Evolutionary conservation across 352 stramenopile genomes (phyloP).

Genomic region (Thraustotheca clavata): DNA sequence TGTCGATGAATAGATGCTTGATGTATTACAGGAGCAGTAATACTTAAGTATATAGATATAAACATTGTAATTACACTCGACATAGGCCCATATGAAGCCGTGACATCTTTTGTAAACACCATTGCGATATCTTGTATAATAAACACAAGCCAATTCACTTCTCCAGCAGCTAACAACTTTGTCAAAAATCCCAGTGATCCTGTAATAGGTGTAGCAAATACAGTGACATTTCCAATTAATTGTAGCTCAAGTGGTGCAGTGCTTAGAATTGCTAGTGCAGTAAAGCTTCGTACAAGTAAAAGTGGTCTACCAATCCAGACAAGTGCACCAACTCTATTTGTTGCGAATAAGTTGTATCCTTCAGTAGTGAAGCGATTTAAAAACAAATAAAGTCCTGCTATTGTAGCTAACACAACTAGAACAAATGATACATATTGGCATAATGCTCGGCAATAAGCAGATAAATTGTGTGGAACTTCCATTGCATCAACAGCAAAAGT

Average conservation of each 20-base stretch:
- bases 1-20: not conserved
- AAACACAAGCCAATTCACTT: too few species aligned
- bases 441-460: not conserved
- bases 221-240: too few species aligned
- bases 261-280: not conserved
- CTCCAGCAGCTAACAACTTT: too few species aligned
- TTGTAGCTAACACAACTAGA: not conserved
- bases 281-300: not conserved
- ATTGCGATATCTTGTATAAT: too few species aligned
- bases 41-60: not conserved
- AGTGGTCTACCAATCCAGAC: conserved; percentile 12
- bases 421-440: conserved; percentile 1
- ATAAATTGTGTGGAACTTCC: not conserved
- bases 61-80: not conserved
- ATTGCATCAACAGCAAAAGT: not conserved
- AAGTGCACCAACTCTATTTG: conserved; percentile 9
- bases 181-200: too few species aligned
- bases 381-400: not conserved
- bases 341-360: not conserved
- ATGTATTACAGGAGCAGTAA: not conserved
- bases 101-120: too few species aligned
- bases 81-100: not conserved
- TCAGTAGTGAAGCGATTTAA: not conserved
- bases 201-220: too few species aligned
- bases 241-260: conserved; percentile 10